phyloP scores from a whole-genome alignment of 352 stramenopile species.

The Phytophthora fragariae region DNA sequence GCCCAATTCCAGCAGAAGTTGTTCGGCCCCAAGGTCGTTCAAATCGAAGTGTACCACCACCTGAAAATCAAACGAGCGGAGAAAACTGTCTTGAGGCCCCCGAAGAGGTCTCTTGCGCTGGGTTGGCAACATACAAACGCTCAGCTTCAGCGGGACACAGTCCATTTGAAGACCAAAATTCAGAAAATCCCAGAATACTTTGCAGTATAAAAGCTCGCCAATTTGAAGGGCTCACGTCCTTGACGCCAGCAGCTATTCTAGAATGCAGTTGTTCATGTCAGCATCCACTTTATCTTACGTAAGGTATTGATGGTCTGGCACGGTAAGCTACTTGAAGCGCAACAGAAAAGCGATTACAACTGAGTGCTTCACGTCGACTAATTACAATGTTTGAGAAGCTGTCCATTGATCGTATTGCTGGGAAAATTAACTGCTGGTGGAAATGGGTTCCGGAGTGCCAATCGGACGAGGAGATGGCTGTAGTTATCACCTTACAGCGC shows the following conservation, averaged over 20 bases:
- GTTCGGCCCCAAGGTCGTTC: not conserved
- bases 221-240: constrained; percentile 50
- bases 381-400: constrained; percentile 38
- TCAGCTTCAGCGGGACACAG: constrained; percentile 7
- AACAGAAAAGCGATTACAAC: constrained; percentile 29
- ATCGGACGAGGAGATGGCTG: constrained; percentile 42
- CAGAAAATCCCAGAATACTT: constrained; percentile 72
- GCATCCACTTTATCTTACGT: constrained; percentile 35
- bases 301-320: constrained; percentile 43
- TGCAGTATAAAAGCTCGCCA: constrained; percentile 57
- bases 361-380: constrained; percentile 38
- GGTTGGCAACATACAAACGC: constrained; percentile 15
- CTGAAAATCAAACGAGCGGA: constrained; percentile 23
- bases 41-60: not conserved
- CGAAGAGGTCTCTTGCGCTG: constrained; percentile 18
- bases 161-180: constrained; percentile 48
- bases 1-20: constrained; percentile 14
- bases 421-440: constrained; percentile 35
- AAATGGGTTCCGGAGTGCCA: constrained; percentile 26
- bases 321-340: constrained; percentile 32
- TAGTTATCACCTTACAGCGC: constrained; percentile 45
- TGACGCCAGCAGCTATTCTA: constrained; percentile 52
- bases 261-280: constrained; percentile 40
- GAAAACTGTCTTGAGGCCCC: not conserved
- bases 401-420: constrained; percentile 14